A percentile compares a stretch with the other conserved stretches of the same genome.
These are phyloP conservation scores for Myxozyma udenii DNA, from an alignment of 805 yeast genomes.

Conservation along the genomic window DNA sequence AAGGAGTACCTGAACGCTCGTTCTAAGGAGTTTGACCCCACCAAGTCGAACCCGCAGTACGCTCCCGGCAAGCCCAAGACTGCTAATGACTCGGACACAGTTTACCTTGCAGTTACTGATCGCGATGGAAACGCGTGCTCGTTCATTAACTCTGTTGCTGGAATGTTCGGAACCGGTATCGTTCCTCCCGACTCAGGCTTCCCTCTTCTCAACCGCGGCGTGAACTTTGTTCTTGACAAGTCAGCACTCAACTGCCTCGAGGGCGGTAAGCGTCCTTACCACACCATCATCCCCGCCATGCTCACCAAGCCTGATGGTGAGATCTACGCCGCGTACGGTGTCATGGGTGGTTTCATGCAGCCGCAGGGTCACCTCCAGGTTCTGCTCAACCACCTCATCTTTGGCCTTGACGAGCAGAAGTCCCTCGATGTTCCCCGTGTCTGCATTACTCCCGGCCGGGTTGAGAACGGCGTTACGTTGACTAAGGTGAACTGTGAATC, in stretches of 20 bases:
- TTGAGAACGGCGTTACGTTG: slow-evolving; percentile 51
- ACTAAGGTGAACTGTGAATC: slow-evolving; percentile 65
- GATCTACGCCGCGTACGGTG: slow-evolving; percentile 70
- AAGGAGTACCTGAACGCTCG: slow-evolving; percentile 51
- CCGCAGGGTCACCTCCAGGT: slow-evolving; percentile 85
- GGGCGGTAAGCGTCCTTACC: slow-evolving; percentile 72
- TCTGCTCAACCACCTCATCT: slow-evolving; percentile 59
- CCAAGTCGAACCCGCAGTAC: slow-evolving; percentile 44
- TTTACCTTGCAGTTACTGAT: slow-evolving; percentile 64
- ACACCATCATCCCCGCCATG: slow-evolving; percentile 81
- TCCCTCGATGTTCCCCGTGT: slow-evolving; percentile 74
- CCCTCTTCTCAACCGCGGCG: slow-evolving; percentile 71
- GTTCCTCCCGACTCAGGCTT: slow-evolving; percentile 61
- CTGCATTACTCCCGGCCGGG: slow-evolving; percentile 63
- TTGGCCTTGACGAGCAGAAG: slow-evolving; percentile 66
- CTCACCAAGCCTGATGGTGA: slow-evolving; percentile 52
- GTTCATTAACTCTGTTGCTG: slow-evolving; percentile 71
- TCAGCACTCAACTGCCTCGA: slow-evolving; percentile 59
- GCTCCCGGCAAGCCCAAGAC: slow-evolving; percentile 55
- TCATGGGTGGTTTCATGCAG: slow-evolving; percentile 85
- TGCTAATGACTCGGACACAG: slow-evolving; percentile 62
- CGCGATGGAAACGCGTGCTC: slow-evolving; percentile 75
- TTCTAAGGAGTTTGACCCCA: slow-evolving; percentile 46
- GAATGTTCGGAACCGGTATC: slow-evolving; percentile 67
- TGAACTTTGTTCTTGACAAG: slow-evolving; percentile 62